Conservation (phyloP, 23 red algal genomes). For the Gracilaria caudata region DNA sequence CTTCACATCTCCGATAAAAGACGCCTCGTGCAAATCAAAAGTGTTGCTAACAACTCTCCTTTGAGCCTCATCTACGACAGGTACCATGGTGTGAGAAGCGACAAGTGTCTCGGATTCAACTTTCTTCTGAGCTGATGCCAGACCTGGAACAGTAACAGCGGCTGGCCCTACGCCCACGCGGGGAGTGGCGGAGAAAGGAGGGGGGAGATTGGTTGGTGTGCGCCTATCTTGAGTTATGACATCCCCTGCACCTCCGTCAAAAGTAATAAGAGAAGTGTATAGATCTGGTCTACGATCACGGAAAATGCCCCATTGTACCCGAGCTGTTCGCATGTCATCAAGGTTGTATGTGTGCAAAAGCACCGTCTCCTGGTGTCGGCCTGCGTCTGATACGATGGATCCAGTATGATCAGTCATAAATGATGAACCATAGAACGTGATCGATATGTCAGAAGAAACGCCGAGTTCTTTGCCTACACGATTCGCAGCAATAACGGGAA, state of each 20-base stretch:
- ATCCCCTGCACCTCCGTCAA: conserved; percentile 65
- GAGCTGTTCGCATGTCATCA: conserved; percentile 65
- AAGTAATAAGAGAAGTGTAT: conserved; percentile 70
- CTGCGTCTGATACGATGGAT: conserved; percentile 74
- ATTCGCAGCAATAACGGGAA: conserved; percentile 87
- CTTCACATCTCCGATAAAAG: conserved; percentile 76
- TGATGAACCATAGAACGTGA: conserved; percentile 89
- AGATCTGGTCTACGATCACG: conserved; percentile 92
- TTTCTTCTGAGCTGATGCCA: conserved; percentile 42
- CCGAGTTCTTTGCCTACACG: conserved; percentile 82
- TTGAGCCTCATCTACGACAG: conserved; percentile 61
- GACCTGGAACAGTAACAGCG: conserved; percentile 37
- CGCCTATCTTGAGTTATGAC: conserved; percentile 20
- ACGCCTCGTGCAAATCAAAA: conserved; percentile 71
- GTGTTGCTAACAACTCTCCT: conserved; percentile 39
- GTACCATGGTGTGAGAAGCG: conserved; percentile 57
- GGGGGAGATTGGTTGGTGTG: conserved; percentile 5
- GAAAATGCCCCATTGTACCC: conserved; percentile 86
- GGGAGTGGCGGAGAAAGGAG: conserved; percentile 32
- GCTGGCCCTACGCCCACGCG: conserved; percentile 46
- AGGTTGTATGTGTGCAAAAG: conserved; percentile 74
- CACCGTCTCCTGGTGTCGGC: conserved; percentile 67
- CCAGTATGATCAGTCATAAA: conserved; percentile 90
- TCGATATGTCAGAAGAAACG: conserved; percentile 45
- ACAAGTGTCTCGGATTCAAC: conserved; percentile 52